Percentiles rank a stretch among this genome's conserved stretches.
Evolutionary conservation across 2,329 filamentous ascomycete species (phyloP).

Genomic region (Beauveria varroae): DNA sequence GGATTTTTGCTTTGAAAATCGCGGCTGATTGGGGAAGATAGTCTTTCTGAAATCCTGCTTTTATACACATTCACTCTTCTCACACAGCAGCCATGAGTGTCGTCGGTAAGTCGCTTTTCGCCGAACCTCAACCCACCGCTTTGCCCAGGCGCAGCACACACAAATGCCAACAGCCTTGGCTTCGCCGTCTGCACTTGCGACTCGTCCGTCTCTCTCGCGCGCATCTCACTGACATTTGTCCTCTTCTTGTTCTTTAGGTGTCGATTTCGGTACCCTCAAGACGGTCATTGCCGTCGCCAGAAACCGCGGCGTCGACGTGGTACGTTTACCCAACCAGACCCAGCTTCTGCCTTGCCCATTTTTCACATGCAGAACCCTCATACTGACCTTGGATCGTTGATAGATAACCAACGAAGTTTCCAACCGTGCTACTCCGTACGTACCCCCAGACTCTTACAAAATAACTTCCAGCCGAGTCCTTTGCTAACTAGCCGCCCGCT

Average conservation of each 20-base stretch:
- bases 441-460: slow-evolving; percentile 21
- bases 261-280: slow-evolving; percentile 95
- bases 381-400: neutral
- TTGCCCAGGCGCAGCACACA: neutral
- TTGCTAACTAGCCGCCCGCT: slow-evolving; percentile 11
- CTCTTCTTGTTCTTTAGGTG: slow-evolving; percentile 42
- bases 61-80: slow-evolving; percentile 11
- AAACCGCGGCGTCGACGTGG: slow-evolving; percentile 98
- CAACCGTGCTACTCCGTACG: slow-evolving; percentile 95
- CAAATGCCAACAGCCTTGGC: neutral
- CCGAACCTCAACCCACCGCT: slow-evolving; percentile 5
- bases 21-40: slow-evolving; percentile 8
- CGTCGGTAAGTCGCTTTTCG: slow-evolving; percentile 37
- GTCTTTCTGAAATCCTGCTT: neutral
- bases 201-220: neutral
- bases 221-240: neutral
- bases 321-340: slow-evolving; percentile 47
- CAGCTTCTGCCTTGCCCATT: neutral
- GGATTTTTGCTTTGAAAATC: slow-evolving; percentile 1
- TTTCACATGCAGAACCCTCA: neutral
- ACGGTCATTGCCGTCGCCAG: slow-evolving; percentile 95
- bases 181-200: neutral
- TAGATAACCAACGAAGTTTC: slow-evolving; percentile 99
- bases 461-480: neutral
- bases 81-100: slow-evolving; percentile 43